Evolutionary conservation across 2,329 filamentous ascomycete species (phyloP).

Genomic region (Dothidotthia symphoricarpi): DNA sequence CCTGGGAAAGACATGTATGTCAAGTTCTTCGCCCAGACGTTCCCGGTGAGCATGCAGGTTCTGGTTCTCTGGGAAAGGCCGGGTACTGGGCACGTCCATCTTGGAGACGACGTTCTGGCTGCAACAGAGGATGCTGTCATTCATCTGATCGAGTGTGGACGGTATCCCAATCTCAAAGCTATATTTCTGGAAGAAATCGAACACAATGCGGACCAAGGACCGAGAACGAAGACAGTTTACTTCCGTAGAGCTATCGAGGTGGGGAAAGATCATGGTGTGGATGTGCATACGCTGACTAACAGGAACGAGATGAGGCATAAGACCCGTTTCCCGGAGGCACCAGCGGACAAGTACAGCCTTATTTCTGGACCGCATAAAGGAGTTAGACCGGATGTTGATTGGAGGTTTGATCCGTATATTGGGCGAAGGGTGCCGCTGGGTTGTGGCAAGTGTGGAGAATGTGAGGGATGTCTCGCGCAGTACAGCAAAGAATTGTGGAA

Average conservation of each 20-base stretch:
- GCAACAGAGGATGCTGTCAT: conserved; percentile 4
- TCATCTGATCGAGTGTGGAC: neutral
- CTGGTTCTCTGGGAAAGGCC: conserved; percentile 7
- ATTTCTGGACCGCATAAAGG: conserved; percentile 7
- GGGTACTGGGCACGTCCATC: neutral
- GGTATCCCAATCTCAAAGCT: neutral
- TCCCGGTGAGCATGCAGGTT: conserved; percentile 3
- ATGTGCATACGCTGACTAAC: conserved; percentile 12
- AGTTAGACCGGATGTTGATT: conserved; percentile 4
- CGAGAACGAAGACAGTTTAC: neutral
- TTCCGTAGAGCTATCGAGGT: conserved; percentile 8
- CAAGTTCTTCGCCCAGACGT: conserved; percentile 1
- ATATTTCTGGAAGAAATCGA: conserved; percentile 8
- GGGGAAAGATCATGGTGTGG: conserved; percentile 3
- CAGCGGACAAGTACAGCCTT: conserved; percentile 5
- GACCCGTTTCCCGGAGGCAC: conserved; percentile 7
- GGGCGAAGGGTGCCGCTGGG: conserved; percentile 6
- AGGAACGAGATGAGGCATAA: neutral
- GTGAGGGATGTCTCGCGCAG: conserved; percentile 3
- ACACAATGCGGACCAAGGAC: neutral
- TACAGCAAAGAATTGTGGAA: conserved; percentile 10
- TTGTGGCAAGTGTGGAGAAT: conserved; percentile 11
- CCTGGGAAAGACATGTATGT: conserved; percentile 1
- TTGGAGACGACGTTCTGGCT: neutral
- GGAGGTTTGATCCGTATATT: conserved; percentile 9